Conservation (phyloP, 768 basidiomycete species). For the Lactifluus pinguis region DNA sequence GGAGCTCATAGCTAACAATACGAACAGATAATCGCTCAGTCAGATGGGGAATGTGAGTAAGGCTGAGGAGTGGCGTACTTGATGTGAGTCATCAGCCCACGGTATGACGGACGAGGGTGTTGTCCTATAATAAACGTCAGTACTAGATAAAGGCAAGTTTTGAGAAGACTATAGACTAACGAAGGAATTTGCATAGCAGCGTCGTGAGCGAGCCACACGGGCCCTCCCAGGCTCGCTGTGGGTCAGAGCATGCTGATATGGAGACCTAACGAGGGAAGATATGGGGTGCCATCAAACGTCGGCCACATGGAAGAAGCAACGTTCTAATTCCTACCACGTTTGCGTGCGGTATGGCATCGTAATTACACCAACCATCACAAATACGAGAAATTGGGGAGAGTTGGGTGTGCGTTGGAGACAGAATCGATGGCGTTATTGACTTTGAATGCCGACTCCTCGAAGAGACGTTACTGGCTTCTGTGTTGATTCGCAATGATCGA, state of each 20-base stretch:
- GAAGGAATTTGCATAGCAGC: conserved; percentile 5
- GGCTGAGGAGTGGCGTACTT: conserved; percentile 4
- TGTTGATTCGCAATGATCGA: neutral
- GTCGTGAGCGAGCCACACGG: conserved; percentile 18
- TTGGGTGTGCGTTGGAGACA: neutral
- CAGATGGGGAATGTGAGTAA: neutral
- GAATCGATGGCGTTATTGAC: neutral
- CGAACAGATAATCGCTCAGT: neutral
- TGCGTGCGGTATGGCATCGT: neutral
- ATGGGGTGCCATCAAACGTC: neutral
- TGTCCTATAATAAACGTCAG: neutral
- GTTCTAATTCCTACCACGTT: neutral
- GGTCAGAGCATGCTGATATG: conserved; percentile 20
- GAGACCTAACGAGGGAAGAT: conserved; percentile 2
- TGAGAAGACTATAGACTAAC: neutral
- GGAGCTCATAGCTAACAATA: neutral
- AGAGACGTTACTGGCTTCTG: neutral
- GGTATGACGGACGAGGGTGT: conserved; percentile 1
- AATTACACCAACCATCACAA: conserved; percentile 20
- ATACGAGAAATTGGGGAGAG: conserved; percentile 16
- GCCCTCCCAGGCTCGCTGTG: conserved; percentile 20
- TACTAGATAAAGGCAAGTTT: neutral
- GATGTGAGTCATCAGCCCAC: conserved; percentile 3
- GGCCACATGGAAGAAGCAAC: neutral
- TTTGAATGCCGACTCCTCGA: neutral